A percentile compares a stretch with the other conserved stretches of the same genome.
Conservation (phyloP, 768 basidiomycete species). For the Calocera cornea region DNA sequence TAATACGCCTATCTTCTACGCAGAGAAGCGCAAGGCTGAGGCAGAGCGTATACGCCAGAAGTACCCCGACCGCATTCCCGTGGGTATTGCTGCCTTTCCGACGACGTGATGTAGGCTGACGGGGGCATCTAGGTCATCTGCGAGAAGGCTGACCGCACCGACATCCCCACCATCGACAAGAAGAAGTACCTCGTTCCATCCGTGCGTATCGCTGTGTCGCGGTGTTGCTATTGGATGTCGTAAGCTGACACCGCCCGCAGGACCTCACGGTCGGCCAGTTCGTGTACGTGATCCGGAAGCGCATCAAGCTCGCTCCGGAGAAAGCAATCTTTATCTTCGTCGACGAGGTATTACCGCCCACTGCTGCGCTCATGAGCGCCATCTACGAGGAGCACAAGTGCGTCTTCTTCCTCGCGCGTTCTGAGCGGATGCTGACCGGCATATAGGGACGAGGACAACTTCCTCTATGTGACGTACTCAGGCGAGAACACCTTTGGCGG, state of each 20-base stretch:
- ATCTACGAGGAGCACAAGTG: constrained; percentile 99
- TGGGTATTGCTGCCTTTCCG: no score
- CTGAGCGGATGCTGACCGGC: background rate
- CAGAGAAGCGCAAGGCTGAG: constrained; percentile 99
- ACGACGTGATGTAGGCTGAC: no score
- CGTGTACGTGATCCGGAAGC: constrained; percentile 98
- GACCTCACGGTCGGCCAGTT: constrained; percentile 97
- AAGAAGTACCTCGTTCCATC: constrained; percentile 99
- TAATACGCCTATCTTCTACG: constrained; percentile 15
- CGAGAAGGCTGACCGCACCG: constrained; percentile 96
- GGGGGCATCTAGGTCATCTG: constrained; percentile 98
- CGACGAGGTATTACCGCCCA: constrained; percentile 95
- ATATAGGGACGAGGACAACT: constrained; percentile 90
- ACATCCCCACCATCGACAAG: constrained; percentile 99
- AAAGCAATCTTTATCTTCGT: constrained; percentile 99
- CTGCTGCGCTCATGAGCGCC: constrained; percentile 93
- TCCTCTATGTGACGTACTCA: constrained; percentile 41
- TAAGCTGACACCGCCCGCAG: constrained; percentile 30
- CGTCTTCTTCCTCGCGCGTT: constrained; percentile 24
- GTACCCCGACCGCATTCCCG: constrained; percentile 96
- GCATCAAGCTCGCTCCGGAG: constrained; percentile 98
- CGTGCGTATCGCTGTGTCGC: constrained; percentile 36
- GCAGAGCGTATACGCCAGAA: constrained; percentile 98
- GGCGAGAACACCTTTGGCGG: constrained; percentile 8
- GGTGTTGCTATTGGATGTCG: background rate